Evolutionary conservation across 1,284 basidiomycete species (phyloP).

Genomic region (Taiwanofungus camphoratus): DNA sequence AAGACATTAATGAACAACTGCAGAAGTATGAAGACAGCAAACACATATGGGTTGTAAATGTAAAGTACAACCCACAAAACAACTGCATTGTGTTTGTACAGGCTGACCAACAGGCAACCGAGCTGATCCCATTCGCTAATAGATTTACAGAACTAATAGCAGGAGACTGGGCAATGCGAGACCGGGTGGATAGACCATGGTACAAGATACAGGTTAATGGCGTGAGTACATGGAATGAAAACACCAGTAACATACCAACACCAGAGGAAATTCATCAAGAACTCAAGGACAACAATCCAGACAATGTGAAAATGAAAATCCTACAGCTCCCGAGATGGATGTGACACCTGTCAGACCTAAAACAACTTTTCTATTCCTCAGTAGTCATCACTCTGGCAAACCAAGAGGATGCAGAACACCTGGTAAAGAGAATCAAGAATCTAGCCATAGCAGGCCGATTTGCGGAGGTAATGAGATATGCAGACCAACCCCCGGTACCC

Average conservation of each 20-base stretch:
- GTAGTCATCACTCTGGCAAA: constrained; percentile 1
- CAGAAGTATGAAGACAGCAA: constrained; percentile 1
- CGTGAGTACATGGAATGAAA: not conserved
- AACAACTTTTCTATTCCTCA: not conserved
- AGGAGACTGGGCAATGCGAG: not conserved
- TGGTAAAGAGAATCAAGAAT: not conserved
- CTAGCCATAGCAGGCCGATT: not conserved
- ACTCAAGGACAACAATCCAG: constrained; percentile 1
- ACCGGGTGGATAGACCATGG: not conserved
- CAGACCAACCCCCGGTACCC: constrained; percentile 3
- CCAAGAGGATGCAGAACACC: constrained; percentile 1
- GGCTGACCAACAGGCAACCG: not conserved
- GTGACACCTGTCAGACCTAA: not conserved
- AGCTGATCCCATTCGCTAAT: not conserved
- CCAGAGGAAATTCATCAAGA: constrained; percentile 3
- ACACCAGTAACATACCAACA: not conserved
- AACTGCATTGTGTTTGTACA: constrained; percentile 4
- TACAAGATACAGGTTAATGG: constrained; percentile 5
- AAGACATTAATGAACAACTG: constrained; percentile 1
- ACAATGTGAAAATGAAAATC: constrained; percentile 1
- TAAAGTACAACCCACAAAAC: constrained; percentile 4
- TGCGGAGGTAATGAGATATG: constrained; percentile 1
- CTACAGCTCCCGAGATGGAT: constrained; percentile 2
- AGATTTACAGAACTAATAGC: not conserved
- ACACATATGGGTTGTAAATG: constrained; percentile 1